Evolutionary conservation across 2,329 filamentous ascomycete species (phyloP), one percentile per base, ranked within the genome.

Genomic region (Leptographium flavum): DNA sequence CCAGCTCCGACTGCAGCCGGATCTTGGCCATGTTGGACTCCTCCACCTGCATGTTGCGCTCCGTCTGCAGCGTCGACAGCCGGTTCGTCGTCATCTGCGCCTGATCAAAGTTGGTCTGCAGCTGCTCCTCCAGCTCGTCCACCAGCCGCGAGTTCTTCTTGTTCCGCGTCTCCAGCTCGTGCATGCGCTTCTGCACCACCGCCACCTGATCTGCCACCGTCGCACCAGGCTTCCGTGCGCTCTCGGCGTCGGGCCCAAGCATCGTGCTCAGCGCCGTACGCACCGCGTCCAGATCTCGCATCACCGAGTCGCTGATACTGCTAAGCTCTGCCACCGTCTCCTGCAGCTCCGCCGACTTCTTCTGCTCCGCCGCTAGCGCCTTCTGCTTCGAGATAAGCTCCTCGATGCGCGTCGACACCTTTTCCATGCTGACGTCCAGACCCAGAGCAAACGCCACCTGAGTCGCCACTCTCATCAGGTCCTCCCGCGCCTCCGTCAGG

Each of bases 51-150:
- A 72, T 70, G 49, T 80, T 76, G 40, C 82, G 80, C 62, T 88
- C 83, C 17, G 77, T 76, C 57, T 87, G 81, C 41, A 90, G 70
- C 40, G 83, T 81, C 43, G 88, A 95, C 44, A 96, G 68, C 45
- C 90, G 80, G 65, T 94, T 94, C 61, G 77, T 87, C 13, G 81
- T 80, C 48, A 78, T 70, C 58, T 95, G 86, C 49, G 90, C 87
- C 60, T 94, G 85, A 57, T 98, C 92, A 63, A 87, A 98, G 65
- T 92, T 95, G 59, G 75, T 86, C 58, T 90, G 88, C 45, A 98
- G 78, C 62, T 98, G 92, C 56, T 96, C 90, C 63, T 98, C 92
- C 5, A 98, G 79, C 64, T 98, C 90, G 60, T 96, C 87, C 9
- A 98, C 86, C 13, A 98, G 70, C 21, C 87, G 79, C 36, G 85